Conservation (phyloP, 148 eudicot species). For the Cornus kousa region DNA sequence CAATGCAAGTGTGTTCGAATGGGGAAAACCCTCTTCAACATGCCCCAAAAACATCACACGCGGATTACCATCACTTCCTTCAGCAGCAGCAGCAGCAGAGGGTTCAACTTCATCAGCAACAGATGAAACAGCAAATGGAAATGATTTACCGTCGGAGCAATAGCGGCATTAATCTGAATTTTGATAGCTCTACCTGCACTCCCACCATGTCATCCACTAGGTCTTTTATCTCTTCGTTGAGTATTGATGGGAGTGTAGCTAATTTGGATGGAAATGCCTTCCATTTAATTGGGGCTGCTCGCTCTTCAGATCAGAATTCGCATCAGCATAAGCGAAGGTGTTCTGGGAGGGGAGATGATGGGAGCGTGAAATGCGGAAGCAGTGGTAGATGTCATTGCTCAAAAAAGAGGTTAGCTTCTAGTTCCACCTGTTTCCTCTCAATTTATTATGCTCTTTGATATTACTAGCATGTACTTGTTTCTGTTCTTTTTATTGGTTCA, state of each 20-base stretch:
- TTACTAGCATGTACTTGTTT: conserved; percentile 7
- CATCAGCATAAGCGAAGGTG: conserved; percentile 61
- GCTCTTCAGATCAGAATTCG: conserved; percentile 52
- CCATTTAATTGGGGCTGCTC: conserved; percentile 50
- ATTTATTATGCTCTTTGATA: conserved; percentile 9
- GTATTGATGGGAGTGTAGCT: conserved; percentile 78
- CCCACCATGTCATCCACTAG: conserved; percentile 77
- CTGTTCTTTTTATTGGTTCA: conserved; percentile 10
- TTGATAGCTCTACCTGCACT: conserved; percentile 60
- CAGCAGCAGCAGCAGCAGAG: conserved; percentile 45
- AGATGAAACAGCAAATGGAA: conserved; percentile 60
- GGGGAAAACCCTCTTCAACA: conserved; percentile 49
- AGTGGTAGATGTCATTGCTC: conserved; percentile 86
- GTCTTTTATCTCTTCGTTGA: conserved; percentile 82
- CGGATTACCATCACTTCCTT: conserved; percentile 33
- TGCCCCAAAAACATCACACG: conserved; percentile 34
- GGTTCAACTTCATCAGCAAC: conserved; percentile 47
- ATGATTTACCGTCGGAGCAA: conserved; percentile 52
- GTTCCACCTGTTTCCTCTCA: not conserved
- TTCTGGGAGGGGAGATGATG: conserved; percentile 60
- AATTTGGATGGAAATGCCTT: conserved; percentile 58
- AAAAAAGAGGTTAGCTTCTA: conserved; percentile 66
- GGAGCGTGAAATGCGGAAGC: conserved; percentile 67
- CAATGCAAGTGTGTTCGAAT: conserved; percentile 40
- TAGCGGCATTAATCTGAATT: conserved; percentile 67